Evolutionary conservation across 2,329 filamentous ascomycete species (phyloP).

Genomic region (Xylariomycetidae sp.): DNA sequence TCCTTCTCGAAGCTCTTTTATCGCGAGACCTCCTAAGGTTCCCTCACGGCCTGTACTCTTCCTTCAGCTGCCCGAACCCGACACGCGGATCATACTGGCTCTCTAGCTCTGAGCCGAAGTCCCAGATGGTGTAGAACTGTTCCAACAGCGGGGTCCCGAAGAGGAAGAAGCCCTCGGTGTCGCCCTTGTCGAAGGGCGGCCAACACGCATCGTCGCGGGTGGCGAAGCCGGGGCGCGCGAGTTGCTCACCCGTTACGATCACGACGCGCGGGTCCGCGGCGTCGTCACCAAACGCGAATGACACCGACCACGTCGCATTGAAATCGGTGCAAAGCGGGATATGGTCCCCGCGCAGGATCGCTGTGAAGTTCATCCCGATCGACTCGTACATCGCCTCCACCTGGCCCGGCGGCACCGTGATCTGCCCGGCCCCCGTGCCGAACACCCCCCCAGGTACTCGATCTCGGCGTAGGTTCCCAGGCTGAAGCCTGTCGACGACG

Average conservation of each 20-base stretch:
- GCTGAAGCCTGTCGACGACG: slow-evolving; percentile 3
- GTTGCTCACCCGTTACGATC: slow-evolving; percentile 27
- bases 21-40: no score
- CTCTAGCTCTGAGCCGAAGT: slow-evolving; percentile 21
- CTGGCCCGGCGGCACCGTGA: slow-evolving; percentile 20
- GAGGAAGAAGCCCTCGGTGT: slow-evolving; percentile 20
- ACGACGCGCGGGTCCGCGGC: slow-evolving; percentile 11
- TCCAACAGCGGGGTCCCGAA: slow-evolving; percentile 24
- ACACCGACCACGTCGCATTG: slow-evolving; percentile 29
- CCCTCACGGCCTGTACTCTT: slow-evolving; percentile 9
- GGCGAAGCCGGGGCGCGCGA: slow-evolving; percentile 28
- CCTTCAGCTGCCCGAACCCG: slow-evolving; percentile 12
- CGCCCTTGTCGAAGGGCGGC: slow-evolving; percentile 28
- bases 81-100: slow-evolving; percentile 9
- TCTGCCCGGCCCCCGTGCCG: slow-evolving; percentile 27
- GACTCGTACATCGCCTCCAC: slow-evolving; percentile 26
- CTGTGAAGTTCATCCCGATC: slow-evolving; percentile 31
- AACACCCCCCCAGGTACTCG: slow-evolving; percentile 25
- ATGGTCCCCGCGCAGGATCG: slow-evolving; percentile 21
- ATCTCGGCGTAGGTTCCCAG: slow-evolving; percentile 5
- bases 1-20: no score
- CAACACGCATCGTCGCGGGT: slow-evolving; percentile 29
- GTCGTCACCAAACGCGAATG: slow-evolving; percentile 22
- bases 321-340: slow-evolving; percentile 32
- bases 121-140: slow-evolving; percentile 30